Conservation (phyloP, 768 basidiomycete species). For the Trichaptum fuscoviolaceum region DNA sequence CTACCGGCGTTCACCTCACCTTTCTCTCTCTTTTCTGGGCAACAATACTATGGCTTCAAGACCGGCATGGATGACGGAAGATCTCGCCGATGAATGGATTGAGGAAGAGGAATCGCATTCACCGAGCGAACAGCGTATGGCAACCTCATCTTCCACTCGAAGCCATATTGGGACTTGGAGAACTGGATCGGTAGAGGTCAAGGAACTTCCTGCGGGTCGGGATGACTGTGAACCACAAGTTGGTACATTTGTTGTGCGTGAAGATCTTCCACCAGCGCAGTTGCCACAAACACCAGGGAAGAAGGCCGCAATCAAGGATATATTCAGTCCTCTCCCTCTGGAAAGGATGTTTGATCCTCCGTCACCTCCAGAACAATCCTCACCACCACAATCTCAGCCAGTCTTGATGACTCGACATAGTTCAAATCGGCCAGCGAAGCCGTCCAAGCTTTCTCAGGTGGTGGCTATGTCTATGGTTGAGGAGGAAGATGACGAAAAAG, state of each 20-base stretch:
- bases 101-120: conserved; percentile 41
- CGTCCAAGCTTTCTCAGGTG: conserved; percentile 15
- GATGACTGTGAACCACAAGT: conserved; percentile 16
- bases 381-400: conserved; percentile 13
- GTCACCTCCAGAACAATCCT: conserved; percentile 53
- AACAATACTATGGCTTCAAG: conserved; percentile 6
- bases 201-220: conserved; percentile 30
- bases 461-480: conserved; percentile 9
- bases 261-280: conserved; percentile 53
- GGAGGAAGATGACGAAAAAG: conserved; percentile 13
- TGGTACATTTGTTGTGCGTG: conserved; percentile 74
- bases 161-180: conserved; percentile 11
- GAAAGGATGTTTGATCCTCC: conserved; percentile 95
- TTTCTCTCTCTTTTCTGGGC: not conserved
- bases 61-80: conserved; percentile 85
- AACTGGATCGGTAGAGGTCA: conserved; percentile 29
- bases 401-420: not conserved
- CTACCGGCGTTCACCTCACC: not conserved
- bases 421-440: conserved; percentile 27
- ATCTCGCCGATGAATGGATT: conserved; percentile 89
- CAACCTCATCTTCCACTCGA: conserved; percentile 26
- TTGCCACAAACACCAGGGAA: conserved; percentile 66
- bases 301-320: conserved; percentile 63
- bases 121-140: conserved; percentile 26
- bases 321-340: conserved; percentile 83